Conservation (phyloP, 2,329 filamentous ascomycete species). For the Sporothrix dimorphospora region DNA sequence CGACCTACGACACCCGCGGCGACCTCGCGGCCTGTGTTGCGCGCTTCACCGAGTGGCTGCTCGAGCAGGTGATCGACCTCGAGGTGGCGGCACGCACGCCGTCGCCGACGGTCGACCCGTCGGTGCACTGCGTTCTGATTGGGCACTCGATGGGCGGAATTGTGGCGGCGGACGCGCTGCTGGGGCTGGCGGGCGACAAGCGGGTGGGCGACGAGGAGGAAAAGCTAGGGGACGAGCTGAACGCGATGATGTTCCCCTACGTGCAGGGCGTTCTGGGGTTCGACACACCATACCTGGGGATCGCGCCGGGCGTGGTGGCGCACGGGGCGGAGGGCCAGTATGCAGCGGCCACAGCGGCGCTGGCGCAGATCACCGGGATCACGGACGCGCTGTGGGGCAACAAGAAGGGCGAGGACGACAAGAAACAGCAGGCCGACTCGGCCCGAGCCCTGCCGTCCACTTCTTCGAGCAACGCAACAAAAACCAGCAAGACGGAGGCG, state of each 20-base stretch:
- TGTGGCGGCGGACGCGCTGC: conserved; percentile 84
- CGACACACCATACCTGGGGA: conserved; percentile 89
- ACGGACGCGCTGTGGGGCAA: conserved; percentile 69
- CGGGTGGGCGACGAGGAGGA: conserved; percentile 49
- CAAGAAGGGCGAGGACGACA: background rate
- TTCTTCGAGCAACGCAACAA: background rate
- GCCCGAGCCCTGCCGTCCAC: background rate
- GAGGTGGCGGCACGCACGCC: conserved; percentile 81
- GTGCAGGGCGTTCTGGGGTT: conserved; percentile 89
- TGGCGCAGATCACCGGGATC: conserved; percentile 67
- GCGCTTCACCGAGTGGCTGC: conserved; percentile 80
- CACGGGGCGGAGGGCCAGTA: conserved; percentile 87
- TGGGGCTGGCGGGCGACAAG: conserved; percentile 66
- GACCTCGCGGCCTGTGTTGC: conserved; percentile 72
- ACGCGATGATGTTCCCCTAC: conserved; percentile 85
- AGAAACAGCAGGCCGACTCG: background rate
- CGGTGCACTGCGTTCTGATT: conserved; percentile 77
- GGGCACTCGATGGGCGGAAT: conserved; percentile 95
- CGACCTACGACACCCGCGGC: conserved; percentile 79
- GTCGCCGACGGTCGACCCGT: conserved; percentile 83
- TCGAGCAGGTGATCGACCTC: conserved; percentile 90
- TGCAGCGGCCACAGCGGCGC: conserved; percentile 70
- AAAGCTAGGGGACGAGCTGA: conserved; percentile 46
- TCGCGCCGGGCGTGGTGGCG: conserved; percentile 79
- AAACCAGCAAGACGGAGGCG: background rate